Conservation (phyloP, 805 yeast genomes). For the Candida ulmi region DNA sequence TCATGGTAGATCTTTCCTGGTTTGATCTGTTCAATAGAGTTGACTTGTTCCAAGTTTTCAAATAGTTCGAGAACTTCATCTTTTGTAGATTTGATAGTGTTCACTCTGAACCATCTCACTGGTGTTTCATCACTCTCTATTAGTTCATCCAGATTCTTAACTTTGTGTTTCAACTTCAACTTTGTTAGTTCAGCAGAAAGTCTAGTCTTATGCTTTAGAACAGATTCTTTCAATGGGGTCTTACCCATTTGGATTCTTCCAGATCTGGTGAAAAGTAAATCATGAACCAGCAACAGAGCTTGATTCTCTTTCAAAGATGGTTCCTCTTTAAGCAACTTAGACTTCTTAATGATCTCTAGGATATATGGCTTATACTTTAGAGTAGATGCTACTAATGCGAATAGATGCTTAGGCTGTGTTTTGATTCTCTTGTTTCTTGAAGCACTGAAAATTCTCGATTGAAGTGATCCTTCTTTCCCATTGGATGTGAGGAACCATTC, state of each 20-base stretch:
- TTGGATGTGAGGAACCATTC: slow-evolving; percentile 22
- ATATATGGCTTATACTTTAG: slow-evolving; percentile 65
- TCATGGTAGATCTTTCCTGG: slow-evolving; percentile 69
- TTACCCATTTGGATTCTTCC: slow-evolving; percentile 89
- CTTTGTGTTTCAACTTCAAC: slow-evolving; percentile 67
- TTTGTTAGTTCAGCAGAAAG: slow-evolving; percentile 77
- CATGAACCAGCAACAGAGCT: slow-evolving; percentile 70
- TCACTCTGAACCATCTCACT: slow-evolving; percentile 74
- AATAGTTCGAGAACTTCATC: slow-evolving; percentile 29
- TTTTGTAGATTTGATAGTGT: slow-evolving; percentile 47
- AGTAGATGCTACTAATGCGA: slow-evolving; percentile 77
- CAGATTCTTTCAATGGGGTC: slow-evolving; percentile 76
- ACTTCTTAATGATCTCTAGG: slow-evolving; percentile 53
- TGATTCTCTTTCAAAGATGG: slow-evolving; percentile 47
- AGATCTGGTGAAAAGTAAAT: slow-evolving; percentile 63
- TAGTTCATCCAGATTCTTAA: slow-evolving; percentile 46
- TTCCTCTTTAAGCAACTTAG: slow-evolving; percentile 56
- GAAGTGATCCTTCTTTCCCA: slow-evolving; percentile 48
- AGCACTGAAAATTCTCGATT: slow-evolving; percentile 45
- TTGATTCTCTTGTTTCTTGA: slow-evolving; percentile 41
- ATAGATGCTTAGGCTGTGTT: slow-evolving; percentile 78
- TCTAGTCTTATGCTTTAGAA: slow-evolving; percentile 74
- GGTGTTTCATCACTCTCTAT: slow-evolving; percentile 63
- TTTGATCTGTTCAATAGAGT: slow-evolving; percentile 35
- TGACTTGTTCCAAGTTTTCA: slow-evolving; percentile 39